Percentiles rank a stretch among this genome's conserved stretches.
phyloP scores from a whole-genome alignment of 2,329 filamentous ascomycete genomes.

The Talaromyces marneffei region DNA sequence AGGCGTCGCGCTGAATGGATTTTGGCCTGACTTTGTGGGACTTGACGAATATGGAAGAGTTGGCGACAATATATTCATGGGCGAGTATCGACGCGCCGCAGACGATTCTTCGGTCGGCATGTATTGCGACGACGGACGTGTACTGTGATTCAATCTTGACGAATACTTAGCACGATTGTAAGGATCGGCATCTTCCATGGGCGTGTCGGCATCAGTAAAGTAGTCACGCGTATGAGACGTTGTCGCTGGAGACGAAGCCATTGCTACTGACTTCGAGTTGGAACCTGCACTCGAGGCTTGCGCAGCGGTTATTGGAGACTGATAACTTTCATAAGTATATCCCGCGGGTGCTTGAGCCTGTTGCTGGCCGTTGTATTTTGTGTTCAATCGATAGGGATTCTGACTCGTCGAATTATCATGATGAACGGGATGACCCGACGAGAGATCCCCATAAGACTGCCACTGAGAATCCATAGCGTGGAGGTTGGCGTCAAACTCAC shows the following conservation, averaged over 20 bases:
- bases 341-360: conserved; percentile 49
- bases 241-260: conserved; percentile 56
- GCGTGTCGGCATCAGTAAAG: conserved; percentile 63
- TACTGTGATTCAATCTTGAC: conserved; percentile 67
- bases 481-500: conserved; percentile 11
- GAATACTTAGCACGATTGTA: conserved; percentile 84
- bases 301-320: conserved; percentile 36
- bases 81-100: conserved; percentile 87
- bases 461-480: conserved; percentile 55
- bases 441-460: conserved; percentile 59
- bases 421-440: conserved; percentile 57
- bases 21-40: conserved; percentile 48
- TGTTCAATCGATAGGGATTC: conserved; percentile 46
- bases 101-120: conserved; percentile 68
- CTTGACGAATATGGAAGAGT: conserved; percentile 69
- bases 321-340: conserved; percentile 65
- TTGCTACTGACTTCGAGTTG: conserved; percentile 47
- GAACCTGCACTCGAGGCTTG: conserved; percentile 32
- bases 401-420: conserved; percentile 52
- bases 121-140: conserved; percentile 67
- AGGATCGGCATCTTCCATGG: conserved; percentile 85
- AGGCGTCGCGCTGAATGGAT: conserved; percentile 51
- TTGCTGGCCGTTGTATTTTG: conserved; percentile 44
- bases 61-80: conserved; percentile 84
- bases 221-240: conserved; percentile 59